phyloP scores from a whole-genome alignment of 768 basidiomycete species.

The Amylocystis lapponica region DNA sequence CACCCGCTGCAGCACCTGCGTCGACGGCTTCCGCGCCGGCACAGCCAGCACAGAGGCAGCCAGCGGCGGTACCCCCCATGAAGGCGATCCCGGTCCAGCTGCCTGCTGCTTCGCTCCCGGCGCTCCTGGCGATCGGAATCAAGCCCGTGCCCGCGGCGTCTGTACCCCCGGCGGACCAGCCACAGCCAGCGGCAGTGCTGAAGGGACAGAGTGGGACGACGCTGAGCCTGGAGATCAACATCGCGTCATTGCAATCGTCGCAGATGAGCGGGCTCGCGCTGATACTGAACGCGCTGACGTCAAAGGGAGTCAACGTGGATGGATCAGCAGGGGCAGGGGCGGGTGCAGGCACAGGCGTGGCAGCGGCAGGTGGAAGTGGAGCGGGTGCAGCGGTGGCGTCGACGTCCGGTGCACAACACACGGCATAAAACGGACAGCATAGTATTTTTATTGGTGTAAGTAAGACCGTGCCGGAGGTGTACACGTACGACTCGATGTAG shows the following conservation, averaged over 20 bases:
- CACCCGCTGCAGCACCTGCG: conserved; percentile 1
- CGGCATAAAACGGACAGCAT: too few species aligned
- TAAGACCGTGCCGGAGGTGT: too few species aligned
- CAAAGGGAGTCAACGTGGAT: conserved; percentile 29
- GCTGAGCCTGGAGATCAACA: conserved; percentile 73
- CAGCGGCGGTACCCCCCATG: neutral
- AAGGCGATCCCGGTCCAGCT: conserved; percentile 59
- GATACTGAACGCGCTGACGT: conserved; percentile 66
- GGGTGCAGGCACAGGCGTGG: too few species aligned
- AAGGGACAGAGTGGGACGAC: conserved; percentile 47
- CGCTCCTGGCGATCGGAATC: conserved; percentile 69
- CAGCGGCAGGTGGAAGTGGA: too few species aligned
- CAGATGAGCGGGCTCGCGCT: conserved; percentile 75
- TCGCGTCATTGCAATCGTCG: conserved; percentile 62
- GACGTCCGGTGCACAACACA: too few species aligned
- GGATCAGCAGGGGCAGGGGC: too few species aligned
- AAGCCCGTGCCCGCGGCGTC: conserved; percentile 58
- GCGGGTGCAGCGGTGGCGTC: too few species aligned
- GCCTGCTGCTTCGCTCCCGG: conserved; percentile 50
- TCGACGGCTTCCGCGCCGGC: conserved; percentile 1
- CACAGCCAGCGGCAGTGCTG: conserved; percentile 72
- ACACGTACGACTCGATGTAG: too few species aligned
- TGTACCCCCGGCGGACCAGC: conserved; percentile 45
- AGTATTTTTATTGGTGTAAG: too few species aligned
- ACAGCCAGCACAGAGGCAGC: neutral